Conservation (phyloP, 2,329 filamentous ascomycete species). For the Tolypocladium inflatum region DNA sequence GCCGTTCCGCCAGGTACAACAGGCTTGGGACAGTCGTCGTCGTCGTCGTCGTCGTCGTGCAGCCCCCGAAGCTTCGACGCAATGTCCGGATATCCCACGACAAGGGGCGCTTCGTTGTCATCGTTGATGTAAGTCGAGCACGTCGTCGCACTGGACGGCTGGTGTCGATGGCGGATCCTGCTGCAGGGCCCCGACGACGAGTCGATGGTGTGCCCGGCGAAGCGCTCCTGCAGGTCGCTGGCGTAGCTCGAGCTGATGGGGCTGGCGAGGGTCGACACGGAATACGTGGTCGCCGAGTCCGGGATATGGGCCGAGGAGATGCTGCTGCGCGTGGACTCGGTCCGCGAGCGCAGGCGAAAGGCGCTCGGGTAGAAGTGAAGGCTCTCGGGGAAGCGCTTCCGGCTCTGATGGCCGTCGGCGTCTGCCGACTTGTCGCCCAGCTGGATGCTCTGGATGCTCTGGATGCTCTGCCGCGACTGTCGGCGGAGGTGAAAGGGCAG, state of each 20-base stretch:
- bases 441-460: slow-evolving; percentile 1
- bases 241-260: slow-evolving; percentile 26
- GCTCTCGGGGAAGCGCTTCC: slow-evolving; percentile 19
- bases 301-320: slow-evolving; percentile 25
- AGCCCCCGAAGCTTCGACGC: neutral
- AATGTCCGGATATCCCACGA: slow-evolving; percentile 15
- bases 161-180: slow-evolving; percentile 21
- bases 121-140: slow-evolving; percentile 29
- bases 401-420: slow-evolving; percentile 5
- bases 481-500: slow-evolving; percentile 4
- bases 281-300: slow-evolving; percentile 28
- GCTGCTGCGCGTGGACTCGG: slow-evolving; percentile 27
- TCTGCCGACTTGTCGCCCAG: slow-evolving; percentile 12
- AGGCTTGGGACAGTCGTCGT: neutral
- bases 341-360: slow-evolving; percentile 23
- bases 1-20: neutral
- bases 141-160: slow-evolving; percentile 23
- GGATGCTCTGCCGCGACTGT: slow-evolving; percentile 4
- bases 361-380: slow-evolving; percentile 16
- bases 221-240: slow-evolving; percentile 22
- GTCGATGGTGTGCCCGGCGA: slow-evolving; percentile 15
- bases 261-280: slow-evolving; percentile 23
- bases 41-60: neutral
- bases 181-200: slow-evolving; percentile 16
- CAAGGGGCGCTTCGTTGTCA: slow-evolving; percentile 18